These are phyloP conservation scores for Amylocystis lapponica DNA, from an alignment of 768 basidiomycete genomes.

Conservation along the genomic window DNA sequence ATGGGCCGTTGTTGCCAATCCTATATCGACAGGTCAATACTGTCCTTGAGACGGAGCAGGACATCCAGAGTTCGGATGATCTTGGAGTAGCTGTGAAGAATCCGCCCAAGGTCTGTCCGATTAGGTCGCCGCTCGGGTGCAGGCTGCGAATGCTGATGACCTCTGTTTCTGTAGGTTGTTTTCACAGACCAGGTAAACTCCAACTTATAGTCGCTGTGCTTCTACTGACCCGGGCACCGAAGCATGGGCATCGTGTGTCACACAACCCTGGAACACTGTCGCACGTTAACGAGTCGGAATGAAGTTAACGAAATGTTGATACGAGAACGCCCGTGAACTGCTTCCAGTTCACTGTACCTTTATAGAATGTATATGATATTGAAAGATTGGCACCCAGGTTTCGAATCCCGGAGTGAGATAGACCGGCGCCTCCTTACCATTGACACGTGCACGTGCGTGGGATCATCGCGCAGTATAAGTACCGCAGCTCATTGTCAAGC, in stretches of 20 bases:
- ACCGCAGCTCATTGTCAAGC: no score
- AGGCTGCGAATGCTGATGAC: background rate
- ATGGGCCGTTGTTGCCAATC: background rate
- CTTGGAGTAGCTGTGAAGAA: slow-evolving; percentile 10
- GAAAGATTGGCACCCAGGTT: no score
- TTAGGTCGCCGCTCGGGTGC: background rate
- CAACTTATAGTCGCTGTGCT: background rate
- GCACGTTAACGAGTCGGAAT: slow-evolving; percentile 4
- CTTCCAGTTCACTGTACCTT: no score
- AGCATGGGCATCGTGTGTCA: slow-evolving; percentile 15
- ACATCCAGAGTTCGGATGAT: slow-evolving; percentile 3
- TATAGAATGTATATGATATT: no score
- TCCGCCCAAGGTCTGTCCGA: slow-evolving; percentile 9
- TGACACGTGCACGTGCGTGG: no score
- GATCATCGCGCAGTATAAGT: no score
- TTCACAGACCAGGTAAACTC: slow-evolving; percentile 11
- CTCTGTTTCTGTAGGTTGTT: slow-evolving; percentile 2
- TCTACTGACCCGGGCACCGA: background rate
- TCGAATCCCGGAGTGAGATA: no score
- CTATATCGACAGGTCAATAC: slow-evolving; percentile 6
- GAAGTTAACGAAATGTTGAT: no score
- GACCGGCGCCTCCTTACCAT: no score
- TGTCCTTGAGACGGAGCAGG: slow-evolving; percentile 4
- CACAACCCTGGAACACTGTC: slow-evolving; percentile 14
- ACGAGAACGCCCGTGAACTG: no score